These are phyloP conservation scores for Mucor racemosus DNA, from an alignment of 371 early-diverging fungal species.

Conservation along the genomic window DNA sequence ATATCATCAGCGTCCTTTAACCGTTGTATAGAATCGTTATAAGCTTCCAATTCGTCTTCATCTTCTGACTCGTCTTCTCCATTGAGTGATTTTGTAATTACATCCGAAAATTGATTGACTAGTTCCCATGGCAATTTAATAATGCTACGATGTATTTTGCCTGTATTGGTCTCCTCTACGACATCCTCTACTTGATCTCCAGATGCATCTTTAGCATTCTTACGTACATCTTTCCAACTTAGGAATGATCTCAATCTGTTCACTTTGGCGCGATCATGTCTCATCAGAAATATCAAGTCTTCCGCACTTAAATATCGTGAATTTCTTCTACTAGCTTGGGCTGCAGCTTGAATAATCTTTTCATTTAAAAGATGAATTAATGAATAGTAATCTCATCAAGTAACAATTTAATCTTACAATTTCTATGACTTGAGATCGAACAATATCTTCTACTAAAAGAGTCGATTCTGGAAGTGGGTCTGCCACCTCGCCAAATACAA, in stretches of 20 bases:
- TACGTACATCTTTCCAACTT: conserved; percentile 96
- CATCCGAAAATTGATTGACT: conserved; percentile 79
- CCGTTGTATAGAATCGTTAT: conserved; percentile 83
- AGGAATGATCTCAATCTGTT: conserved; percentile 89
- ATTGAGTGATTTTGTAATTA: conserved; percentile 46
- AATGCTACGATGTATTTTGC: conserved; percentile 72
- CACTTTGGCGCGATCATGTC: conserved; percentile 92
- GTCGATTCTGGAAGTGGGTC: conserved; percentile 90
- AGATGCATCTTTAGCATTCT: conserved; percentile 80
- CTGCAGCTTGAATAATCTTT: conserved; percentile 84
- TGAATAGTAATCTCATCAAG: neutral
- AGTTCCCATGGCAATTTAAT: conserved; percentile 94
- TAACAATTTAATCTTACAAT: conserved; percentile 60
- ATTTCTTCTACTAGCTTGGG: conserved; percentile 82
- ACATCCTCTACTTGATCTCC: conserved; percentile 74
- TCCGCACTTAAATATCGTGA: conserved; percentile 87
- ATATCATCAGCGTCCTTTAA: conserved; percentile 86
- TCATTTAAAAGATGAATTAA: neutral
- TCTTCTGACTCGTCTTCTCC: conserved; percentile 84
- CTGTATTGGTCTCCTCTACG: conserved; percentile 71
- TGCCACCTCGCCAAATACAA: conserved; percentile 93
- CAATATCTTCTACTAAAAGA: conserved; percentile 91
- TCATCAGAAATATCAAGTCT: conserved; percentile 95
- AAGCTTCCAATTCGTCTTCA: conserved; percentile 86
- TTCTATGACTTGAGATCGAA: conserved; percentile 93